phyloP scores from a whole-genome alignment of 1,284 basidiomycete species.

The Sphagnurus paluster region DNA sequence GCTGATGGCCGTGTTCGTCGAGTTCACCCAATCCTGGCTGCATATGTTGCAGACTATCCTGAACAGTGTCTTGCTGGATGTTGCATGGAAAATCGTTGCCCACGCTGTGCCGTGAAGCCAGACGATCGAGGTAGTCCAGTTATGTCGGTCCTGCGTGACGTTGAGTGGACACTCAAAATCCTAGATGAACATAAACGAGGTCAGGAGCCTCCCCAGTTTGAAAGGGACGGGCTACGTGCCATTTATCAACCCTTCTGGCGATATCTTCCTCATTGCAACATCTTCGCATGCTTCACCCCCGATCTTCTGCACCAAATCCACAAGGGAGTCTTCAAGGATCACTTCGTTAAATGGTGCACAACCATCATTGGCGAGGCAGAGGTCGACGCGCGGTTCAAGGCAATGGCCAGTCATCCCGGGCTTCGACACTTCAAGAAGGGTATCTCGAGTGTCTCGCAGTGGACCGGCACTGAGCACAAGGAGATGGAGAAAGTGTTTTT shows the following conservation, averaged over 20 bases:
- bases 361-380: background rate
- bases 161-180: background rate
- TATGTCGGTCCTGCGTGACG: background rate
- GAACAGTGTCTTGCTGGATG: conserved; percentile 38
- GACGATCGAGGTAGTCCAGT: background rate
- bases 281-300: conserved; percentile 2
- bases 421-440: conserved; percentile 7
- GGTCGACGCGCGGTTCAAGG: background rate
- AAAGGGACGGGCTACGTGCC: conserved; percentile 12
- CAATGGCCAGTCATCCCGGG: background rate
- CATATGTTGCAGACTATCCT: conserved; percentile 43
- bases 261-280: background rate
- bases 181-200: conserved; percentile 6
- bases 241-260: conserved; percentile 10
- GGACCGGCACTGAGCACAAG: conserved; percentile 1
- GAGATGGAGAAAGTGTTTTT: conserved; percentile 7
- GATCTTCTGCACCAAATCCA: conserved; percentile 33
- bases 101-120: conserved; percentile 6
- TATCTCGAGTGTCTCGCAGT: conserved; percentile 4
- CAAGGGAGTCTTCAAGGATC: conserved; percentile 37
- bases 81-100: conserved; percentile 32
- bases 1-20: conserved; percentile 31
- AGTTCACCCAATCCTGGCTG: conserved; percentile 32
- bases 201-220: conserved; percentile 11
- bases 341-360: conserved; percentile 26